These are phyloP conservation scores for Coemansia javaensis DNA, from an alignment of 192 early-diverging fungal genomes.

Conservation along the genomic window DNA sequence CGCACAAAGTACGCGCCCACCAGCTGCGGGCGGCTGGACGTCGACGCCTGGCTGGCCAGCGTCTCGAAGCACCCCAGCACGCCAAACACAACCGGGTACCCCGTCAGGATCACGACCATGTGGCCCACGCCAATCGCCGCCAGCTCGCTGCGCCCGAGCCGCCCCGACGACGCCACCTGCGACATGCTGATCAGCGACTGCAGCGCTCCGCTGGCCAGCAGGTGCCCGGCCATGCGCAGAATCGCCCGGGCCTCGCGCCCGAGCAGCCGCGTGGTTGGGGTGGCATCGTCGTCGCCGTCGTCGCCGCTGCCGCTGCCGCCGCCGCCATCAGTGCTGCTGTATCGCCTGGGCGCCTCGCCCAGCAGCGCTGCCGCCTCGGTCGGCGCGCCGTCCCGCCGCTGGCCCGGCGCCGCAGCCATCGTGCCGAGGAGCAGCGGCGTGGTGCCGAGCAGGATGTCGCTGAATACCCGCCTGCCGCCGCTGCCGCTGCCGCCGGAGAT, in stretches of 20 bases:
- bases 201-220: constrained; percentile 56
- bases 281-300: constrained; percentile 4
- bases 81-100: constrained; percentile 66
- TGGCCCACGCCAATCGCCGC: constrained; percentile 65
- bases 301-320: constrained; percentile 4
- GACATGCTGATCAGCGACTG: constrained; percentile 63
- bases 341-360: neutral
- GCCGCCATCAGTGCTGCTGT: too few relatives aligned
- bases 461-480: too few relatives aligned
- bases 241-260: constrained; percentile 15
- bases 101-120: constrained; percentile 71
- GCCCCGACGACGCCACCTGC: constrained; percentile 63
- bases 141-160: constrained; percentile 59
- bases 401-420: neutral
- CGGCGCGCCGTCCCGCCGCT: neutral
- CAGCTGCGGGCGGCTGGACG: constrained; percentile 32
- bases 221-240: constrained; percentile 37
- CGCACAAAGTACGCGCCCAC: constrained; percentile 45
- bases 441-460: too few relatives aligned
- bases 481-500: too few relatives aligned
- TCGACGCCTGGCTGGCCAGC: constrained; percentile 68
- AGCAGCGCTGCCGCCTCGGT: constrained; percentile 22
- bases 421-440: too few relatives aligned
- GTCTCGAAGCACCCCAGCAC: constrained; percentile 74
- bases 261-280: constrained; percentile 8